Evolutionary conservation across 208 protist species (phyloP).

Genomic region (Tritrichomonas musculus): DNA sequence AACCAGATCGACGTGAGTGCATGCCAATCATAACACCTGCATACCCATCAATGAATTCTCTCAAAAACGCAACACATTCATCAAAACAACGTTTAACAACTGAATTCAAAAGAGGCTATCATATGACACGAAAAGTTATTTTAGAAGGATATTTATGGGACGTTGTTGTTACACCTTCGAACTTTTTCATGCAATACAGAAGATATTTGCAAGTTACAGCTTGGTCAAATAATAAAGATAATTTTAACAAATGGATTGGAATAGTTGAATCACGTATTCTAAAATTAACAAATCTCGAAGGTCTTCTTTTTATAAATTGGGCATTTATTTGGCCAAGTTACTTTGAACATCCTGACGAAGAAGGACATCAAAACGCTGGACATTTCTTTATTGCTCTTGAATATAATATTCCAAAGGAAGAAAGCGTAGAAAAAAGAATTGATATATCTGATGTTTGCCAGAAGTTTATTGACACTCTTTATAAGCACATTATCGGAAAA

Average conservation of each 20-base stretch:
- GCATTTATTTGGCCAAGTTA: neutral
- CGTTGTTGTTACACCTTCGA: neutral
- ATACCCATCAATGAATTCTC: neutral
- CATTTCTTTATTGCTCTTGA: neutral
- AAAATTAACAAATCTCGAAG: neutral
- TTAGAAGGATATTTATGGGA: neutral
- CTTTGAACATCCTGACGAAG: neutral
- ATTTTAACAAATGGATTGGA: neutral
- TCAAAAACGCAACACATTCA: neutral
- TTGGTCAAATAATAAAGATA: neutral
- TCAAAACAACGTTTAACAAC: neutral
- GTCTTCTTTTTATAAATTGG: neutral
- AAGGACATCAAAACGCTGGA: neutral
- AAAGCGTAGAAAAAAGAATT: neutral
- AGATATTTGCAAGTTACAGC: neutral
- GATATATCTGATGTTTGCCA: neutral
- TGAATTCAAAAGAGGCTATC: neutral
- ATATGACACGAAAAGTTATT: neutral
- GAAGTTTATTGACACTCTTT: neutral
- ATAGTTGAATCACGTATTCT: neutral
- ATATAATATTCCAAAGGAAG: neutral
- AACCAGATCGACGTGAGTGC: neutral
- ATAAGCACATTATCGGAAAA: neutral
- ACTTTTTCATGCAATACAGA: neutral
- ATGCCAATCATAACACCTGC: neutral